Base-by-base conservation (phyloP, 2,329 filamentous ascomycete genomes). In the Apiospora malaysiana region DNA sequence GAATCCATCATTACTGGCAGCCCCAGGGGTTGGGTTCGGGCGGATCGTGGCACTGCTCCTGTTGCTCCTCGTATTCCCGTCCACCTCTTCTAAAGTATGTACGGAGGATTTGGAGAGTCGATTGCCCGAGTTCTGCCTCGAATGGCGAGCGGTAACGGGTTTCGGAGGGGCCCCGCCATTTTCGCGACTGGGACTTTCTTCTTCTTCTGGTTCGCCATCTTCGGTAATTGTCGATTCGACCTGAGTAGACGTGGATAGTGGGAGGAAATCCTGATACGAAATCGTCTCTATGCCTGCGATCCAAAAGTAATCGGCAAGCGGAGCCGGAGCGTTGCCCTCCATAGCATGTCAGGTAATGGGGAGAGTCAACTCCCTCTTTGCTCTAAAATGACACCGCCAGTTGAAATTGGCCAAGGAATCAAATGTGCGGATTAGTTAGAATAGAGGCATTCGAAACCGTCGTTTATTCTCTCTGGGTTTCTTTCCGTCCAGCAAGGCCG, bases 271-370 rank as follows among this genome's bases (percentile, higher is more conserved):
- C 73, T 89, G 86, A 83, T 92, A 92, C 70, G 88, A 86, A 75
- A 92, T 86, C 72, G 89, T 88, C 81, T 92, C 90, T 81, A 93
- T 86, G 77, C 91, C 91, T 75, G 91, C 91, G 79, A 93, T 92
- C 91, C 91, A 93, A 82, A 93, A 93, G 83, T 93, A 93, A 81
- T 93, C 91, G 81, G 91, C 91, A 80, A 93, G 85, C 78, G 91
- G 91, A 74, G 86, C 86, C 74, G 89, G 90, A 72, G 89, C 85
- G 82, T 81, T 84, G 79, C 89, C 88, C 88, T 89, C 88, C 88
- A 90, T 90, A 83, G 82, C 86, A 79, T 78, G 73, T 72, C 68
- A 70, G 46, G 40, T 72, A 74, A 77, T 70, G 73, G 75, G 74
- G 66, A 40, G 69, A 51, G 45, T 66, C 66, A 69, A 51, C 59